Percentiles rank a stretch among this genome's conserved stretches.
phyloP scores from a whole-genome alignment of 2,329 filamentous ascomycete species.

The Microdochium nivale region DNA sequence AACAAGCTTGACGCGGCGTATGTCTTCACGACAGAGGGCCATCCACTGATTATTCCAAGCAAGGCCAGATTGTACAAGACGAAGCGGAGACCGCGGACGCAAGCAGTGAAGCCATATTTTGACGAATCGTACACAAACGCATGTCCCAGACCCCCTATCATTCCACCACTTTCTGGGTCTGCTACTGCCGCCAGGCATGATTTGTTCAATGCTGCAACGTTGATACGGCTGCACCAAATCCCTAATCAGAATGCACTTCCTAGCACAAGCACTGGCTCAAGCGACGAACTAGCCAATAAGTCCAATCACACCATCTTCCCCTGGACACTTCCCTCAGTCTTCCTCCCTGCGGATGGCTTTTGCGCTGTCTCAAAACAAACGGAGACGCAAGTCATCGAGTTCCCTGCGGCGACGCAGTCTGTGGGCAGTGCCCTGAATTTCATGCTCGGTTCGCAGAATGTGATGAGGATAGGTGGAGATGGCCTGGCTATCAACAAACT shows the following conservation, averaged over 20 bases:
- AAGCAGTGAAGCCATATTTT: conserved; percentile 24
- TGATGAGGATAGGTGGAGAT: conserved; percentile 34
- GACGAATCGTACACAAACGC: conserved; percentile 42
- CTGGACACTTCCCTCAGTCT: conserved; percentile 74
- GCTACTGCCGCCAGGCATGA: conserved; percentile 71
- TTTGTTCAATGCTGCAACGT: conserved; percentile 79
- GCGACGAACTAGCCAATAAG: conserved; percentile 4
- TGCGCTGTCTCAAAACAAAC: conserved; percentile 65
- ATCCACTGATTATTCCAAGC: conserved; percentile 77
- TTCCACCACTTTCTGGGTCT: conserved; percentile 64
- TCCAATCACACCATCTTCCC: conserved; percentile 73
- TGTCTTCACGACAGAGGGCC: conserved; percentile 94
- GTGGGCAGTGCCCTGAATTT: conserved; percentile 33
- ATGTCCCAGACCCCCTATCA: conserved; percentile 56
- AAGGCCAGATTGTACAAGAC: conserved; percentile 18
- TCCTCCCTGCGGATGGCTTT: conserved; percentile 70
- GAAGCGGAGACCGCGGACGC: conserved; percentile 12
- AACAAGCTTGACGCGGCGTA: conserved; percentile 80
- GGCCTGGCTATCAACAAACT: conserved; percentile 42
- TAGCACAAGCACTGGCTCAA: conserved; percentile 6
- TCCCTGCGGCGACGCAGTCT: conserved; percentile 39
- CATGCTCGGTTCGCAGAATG: conserved; percentile 35
- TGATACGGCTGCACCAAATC: conserved; percentile 74
- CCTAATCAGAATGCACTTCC: conserved; percentile 49
- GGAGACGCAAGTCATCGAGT: conserved; percentile 60